Percentiles rank a stretch among this genome's conserved stretches.
phyloP scores from a whole-genome alignment of 257 asterid genomes.

The Solanum corneliomulleri region DNA sequence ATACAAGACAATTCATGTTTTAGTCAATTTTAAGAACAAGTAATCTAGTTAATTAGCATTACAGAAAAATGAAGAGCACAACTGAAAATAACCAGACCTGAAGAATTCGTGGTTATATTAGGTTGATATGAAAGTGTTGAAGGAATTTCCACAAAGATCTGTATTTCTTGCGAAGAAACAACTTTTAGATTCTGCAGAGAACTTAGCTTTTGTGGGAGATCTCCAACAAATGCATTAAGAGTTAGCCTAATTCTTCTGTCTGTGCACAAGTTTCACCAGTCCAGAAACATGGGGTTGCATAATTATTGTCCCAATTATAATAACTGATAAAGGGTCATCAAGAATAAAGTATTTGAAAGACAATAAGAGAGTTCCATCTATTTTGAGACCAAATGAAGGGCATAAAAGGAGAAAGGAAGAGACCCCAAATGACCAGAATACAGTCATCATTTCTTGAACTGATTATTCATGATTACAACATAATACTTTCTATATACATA shows the following conservation, averaged over 20 bases:
- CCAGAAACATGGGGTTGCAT: slow-evolving; percentile 68
- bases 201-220: too few relatives aligned
- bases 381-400: slow-evolving; percentile 41
- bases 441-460: slow-evolving; percentile 23
- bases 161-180: too few relatives aligned
- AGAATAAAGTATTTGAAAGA: slow-evolving; percentile 72
- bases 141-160: too few relatives aligned
- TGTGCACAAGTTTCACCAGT: slow-evolving; percentile 51
- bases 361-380: slow-evolving; percentile 57
- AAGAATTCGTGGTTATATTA: too few relatives aligned
- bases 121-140: too few relatives aligned
- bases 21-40: too few relatives aligned
- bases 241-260: slow-evolving; percentile 61
- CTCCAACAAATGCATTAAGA: not conserved
- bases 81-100: too few relatives aligned
- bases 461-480: slow-evolving; percentile 8
- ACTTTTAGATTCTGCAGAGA: too few relatives aligned
- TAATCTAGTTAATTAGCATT: too few relatives aligned
- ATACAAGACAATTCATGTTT: too few relatives aligned
- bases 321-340: slow-evolving; percentile 65
- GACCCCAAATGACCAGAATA: slow-evolving; percentile 4
- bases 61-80: too few relatives aligned
- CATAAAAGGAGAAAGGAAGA: slow-evolving; percentile 12
- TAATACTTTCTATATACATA: slow-evolving; percentile 8
- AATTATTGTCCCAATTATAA: slow-evolving; percentile 68